These are phyloP conservation scores for Xylaria curta DNA, from an alignment of 495 filamentous ascomycete genomes.

Conservation along the genomic window DNA sequence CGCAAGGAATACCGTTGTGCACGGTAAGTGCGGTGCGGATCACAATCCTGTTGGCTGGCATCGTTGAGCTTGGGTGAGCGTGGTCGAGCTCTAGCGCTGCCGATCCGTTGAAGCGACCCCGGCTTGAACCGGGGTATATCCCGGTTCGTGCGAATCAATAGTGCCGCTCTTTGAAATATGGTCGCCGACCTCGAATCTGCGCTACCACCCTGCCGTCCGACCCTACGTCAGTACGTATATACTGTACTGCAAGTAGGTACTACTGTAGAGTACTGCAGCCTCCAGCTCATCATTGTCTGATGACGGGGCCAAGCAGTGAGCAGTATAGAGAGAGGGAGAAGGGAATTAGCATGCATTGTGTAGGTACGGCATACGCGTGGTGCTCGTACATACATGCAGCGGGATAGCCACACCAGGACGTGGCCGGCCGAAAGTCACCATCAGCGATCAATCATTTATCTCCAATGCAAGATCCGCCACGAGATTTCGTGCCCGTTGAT, in stretches of 20 bases:
- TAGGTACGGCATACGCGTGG: constrained; percentile 1
- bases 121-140: constrained; percentile 20
- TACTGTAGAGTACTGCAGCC: background rate
- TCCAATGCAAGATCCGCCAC: constrained; percentile 29
- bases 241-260: background rate
- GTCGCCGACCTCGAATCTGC: constrained; percentile 30
- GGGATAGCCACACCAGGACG: constrained; percentile 20
- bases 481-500: constrained; percentile 20
- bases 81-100: constrained; percentile 25
- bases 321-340: too few relatives aligned
- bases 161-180: constrained; percentile 23
- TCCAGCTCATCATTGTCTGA: constrained; percentile 10
- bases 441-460: constrained; percentile 12
- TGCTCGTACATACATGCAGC: constrained; percentile 18
- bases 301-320: background rate
- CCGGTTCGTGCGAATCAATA: constrained; percentile 27
- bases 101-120: constrained; percentile 20
- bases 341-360: background rate
- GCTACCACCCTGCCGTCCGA: constrained; percentile 21
- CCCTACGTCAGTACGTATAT: constrained; percentile 8
- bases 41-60: constrained; percentile 29
- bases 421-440: background rate
- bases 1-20: constrained; percentile 29
- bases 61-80: constrained; percentile 18
- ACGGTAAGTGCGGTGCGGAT: constrained; percentile 29